Base-by-base conservation (phyloP, 192 early-diverging fungal species). In the Podila minutissima region DNA sequence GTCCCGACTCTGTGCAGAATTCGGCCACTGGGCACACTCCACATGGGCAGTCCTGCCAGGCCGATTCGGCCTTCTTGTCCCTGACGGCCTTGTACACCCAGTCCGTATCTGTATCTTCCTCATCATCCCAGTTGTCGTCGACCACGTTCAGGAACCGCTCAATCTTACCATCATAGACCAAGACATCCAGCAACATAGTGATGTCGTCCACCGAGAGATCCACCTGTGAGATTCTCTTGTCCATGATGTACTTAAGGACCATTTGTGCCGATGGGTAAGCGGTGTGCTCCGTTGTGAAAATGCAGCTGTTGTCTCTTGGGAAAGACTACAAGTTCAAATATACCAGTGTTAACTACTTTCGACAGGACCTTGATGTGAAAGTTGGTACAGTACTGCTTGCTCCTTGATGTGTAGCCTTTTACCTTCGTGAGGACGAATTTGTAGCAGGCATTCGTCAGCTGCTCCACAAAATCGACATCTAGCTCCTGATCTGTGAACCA, bases 401-500 rank as follows among this genome's bases (percentile, higher is more conserved):
- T 33, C 20, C 37, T 32, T 8, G 4, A 33, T 59, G 9, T 60
- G 55, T 59, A 33, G 60, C 58, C 67, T 65, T 62, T 71, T 72
- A 89, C 88, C 72, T 85, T 87, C 50, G 88, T 83, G 19, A 88
- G 81, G 35, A 97, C 95, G 68, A 87, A 93, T 69, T 93, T 91
- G 84, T 93, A 91, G 73, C 90, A 91, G 69, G 90, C 89, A 3
- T 82, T 68, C 33, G 91, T 87, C 28, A 98, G 72, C 67, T 88
- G 89, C 38, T 96, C 92, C 65, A 98, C 96, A 75, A 98, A 99
- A 28, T 95, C 93, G 6, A 88, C 89, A 86, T 97, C 96, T 73
- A 98, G 84, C 70, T 95, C 94, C 64, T 96, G 91, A 86, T 97
- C 95, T 8, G 94, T 95, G 77, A 94, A 99, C 93, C 94, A 99